These are phyloP conservation scores for Claviceps maximensis DNA, from an alignment of 2,329 filamentous ascomycete genomes.

Conservation along the genomic window DNA sequence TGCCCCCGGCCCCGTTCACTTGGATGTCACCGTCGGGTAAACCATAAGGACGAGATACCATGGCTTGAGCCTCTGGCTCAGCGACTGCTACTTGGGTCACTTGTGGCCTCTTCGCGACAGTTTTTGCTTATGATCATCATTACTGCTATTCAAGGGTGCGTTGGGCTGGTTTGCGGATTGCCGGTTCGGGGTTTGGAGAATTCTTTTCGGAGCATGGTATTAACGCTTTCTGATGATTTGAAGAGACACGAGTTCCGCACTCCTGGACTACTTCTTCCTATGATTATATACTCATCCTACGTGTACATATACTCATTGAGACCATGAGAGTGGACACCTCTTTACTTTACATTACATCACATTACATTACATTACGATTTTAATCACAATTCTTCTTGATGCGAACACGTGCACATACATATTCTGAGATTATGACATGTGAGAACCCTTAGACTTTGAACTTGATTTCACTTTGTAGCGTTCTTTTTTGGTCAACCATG, in stretches of 20 bases:
- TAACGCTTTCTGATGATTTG: background rate
- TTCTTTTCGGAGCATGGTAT: background rate
- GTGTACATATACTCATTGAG: slow-evolving; percentile 5
- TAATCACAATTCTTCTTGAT: too few species aligned
- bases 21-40: slow-evolving; percentile 22
- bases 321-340: background rate
- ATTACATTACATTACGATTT: too few species aligned
- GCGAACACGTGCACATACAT: too few species aligned
- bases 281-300: slow-evolving; percentile 6
- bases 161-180: background rate
- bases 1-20: slow-evolving; percentile 13
- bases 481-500: too few species aligned
- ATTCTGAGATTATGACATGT: too few species aligned
- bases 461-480: too few species aligned
- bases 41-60: background rate
- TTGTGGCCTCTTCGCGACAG: background rate
- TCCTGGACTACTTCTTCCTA: slow-evolving; percentile 4
- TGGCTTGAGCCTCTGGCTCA: background rate
- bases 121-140: background rate
- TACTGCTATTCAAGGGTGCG: background rate
- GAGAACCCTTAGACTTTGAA: too few species aligned
- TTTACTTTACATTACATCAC: too few species aligned
- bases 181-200: background rate
- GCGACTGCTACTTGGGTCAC: background rate
- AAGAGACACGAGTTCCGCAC: background rate